Evolutionary conservation across 139 green algal genomes (phyloP), one percentile per base, ranked within the genome.

Genomic region (Micractinium sp.): DNA sequence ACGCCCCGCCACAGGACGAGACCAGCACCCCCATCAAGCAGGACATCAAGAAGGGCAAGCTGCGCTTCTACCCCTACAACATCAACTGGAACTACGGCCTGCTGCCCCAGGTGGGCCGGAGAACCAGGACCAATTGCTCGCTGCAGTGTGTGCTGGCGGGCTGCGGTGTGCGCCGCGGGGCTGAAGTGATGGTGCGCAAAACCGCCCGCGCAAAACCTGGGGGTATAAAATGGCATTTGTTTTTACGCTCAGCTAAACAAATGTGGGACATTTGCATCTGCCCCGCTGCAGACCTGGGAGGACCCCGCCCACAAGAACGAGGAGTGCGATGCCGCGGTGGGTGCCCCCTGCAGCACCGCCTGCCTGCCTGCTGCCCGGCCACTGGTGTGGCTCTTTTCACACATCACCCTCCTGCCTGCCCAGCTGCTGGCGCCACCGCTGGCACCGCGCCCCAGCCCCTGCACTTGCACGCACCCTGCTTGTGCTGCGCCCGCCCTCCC

Each of bases 21-120:
- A 88, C 92, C 31, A 91, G 86, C 82, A 99, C 93, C 27, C 98
- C 97, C 85, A 99, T 99, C 96, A 99, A 99, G 95, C 98, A 99
- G 92, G 98, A 99, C 92, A 98, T 94, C 81, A 99, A 99, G 96
- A 99, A 99, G 95, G 98, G 97, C 92, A 99, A 99, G 93, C 94
- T 99, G 77, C 91, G 98, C 18, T 98, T 98, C 95, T 99, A 99
- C 95, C 98, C 92, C 73, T 98, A 99, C 96, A 99, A 99, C 97
- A 99, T 99, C 95, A 99, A 99, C 95, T 99, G 98, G 98, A 99
- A 99, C 96, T 99, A 99, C 91, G 98, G 98, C 78, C 88, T 99
- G 94, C 93, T 99, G 89, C 98, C 98, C 13, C 97, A 79, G 73
- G 73, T 35, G n/a, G 19, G 73, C n/a, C 73, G 47, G n/a, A n/a